Evolutionary conservation across 1,139 yeast species (phyloP), one percentile per base, ranked within the genome.

Genomic region (Lodderomyces jiufengensis): DNA sequence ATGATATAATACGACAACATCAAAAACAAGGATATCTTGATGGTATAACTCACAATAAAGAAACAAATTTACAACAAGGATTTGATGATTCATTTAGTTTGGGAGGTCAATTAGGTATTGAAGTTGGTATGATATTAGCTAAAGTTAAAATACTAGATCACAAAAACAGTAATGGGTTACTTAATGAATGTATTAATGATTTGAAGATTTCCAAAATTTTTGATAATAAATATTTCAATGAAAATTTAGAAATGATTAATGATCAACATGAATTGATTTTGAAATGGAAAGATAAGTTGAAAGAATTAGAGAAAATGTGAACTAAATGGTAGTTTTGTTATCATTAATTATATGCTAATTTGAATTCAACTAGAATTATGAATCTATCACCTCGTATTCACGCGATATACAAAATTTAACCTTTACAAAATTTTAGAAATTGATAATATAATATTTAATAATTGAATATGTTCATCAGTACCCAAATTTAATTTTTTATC

Each of bases 391-490:
- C n/a, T n/a, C n/a, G n/a, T n/a, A n/a, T n/a, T n/a, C n/a, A n/a
- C n/a, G n/a, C n/a, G n/a, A n/a, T n/a, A n/a, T n/a, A n/a, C n/a
- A n/a, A n/a, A n/a, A n/a, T n/a, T n/a, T n/a, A n/a, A n/a, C n/a
- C n/a, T n/a, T 26, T 32, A 67, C 37, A 72, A 41, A 24, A 62
- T 54, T 37, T 63, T 63, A 2, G 85, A 66, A 3, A 86, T 63
- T 48, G 80, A 76, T 36, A 82, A 59, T 38, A 81, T 61, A 47
- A 88, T 67, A 49, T 86, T 84, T 47, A 92, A 69, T 24, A 94
- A 56, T 51, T 87, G 96, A 25, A 94, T 64, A 43, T 84, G 90
- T 55, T 94, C 99, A 53, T 88, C 95, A 3, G 96, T 78, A 11
- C 99, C 98, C 52, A 80, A 87, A 37, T 80, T 75, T 42, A 94